Evolutionary conservation across 805 yeast species (phyloP), one percentile per base, ranked within the genome.

Genomic region (Ogataea zsoltii): DNA sequence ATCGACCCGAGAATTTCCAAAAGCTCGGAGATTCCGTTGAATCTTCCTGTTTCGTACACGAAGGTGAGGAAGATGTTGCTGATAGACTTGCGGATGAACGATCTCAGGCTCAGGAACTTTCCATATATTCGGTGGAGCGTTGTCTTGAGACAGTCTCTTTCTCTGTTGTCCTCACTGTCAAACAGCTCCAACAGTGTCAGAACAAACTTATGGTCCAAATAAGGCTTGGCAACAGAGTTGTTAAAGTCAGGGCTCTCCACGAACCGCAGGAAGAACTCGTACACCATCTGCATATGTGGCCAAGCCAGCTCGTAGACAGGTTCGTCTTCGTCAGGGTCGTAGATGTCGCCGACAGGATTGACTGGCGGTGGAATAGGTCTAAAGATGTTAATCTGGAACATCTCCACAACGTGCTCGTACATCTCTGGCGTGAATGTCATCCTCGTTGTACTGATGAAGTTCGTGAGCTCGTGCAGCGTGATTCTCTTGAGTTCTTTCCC

Each of bases 281-380:
- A 94, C 26, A 91, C 96, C 34, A 90, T 79, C 67, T 89, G 96
- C 98, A 94, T 94, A 65, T 94, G 99, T 11, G 98, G 96, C 99
- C 99, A 94, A 9, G 97, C 91, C 52, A 92, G 80, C 65, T 94
- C 98, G 57, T 83, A 82, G 31, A 94, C 96, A 2, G 98, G 98
- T 68, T 94, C 99, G 70, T 94, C 99, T 69, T 94, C 99, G 68
- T 94, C 99, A 1, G 99, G 99, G 60, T 94, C 99, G 66, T 79
- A 94, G 32, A 92, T 79, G 54, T 94, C 99, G 31, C 99, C 99
- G 37, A 91, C 79, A 4, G 98, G 98, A 64, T 94, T 94, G 30
- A 91, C 96, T 1, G 98, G 97, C 1, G 99, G 99, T 3, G 99
- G 98, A 39, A 94, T 89, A 26, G 98, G 96, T 61, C 99, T 80